Evolutionary conservation across 108 stramenopile genomes (phyloP).

Genomic region (Fragilariopsis cylindrus): DNA sequence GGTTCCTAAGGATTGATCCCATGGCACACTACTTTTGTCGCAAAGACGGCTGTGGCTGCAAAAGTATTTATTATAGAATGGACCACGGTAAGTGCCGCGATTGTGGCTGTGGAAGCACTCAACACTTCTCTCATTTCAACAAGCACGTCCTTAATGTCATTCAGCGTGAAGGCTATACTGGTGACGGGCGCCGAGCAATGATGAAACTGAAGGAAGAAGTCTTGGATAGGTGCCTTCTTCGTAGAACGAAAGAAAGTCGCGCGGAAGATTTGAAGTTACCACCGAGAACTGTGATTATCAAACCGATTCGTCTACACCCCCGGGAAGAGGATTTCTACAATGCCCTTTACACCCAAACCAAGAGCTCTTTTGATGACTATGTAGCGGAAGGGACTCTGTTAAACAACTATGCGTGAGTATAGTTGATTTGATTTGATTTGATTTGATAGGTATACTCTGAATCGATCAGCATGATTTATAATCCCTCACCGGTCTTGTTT

Average conservation of each 20-base stretch:
- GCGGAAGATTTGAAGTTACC: constrained; percentile 97
- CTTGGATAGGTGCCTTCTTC: constrained; percentile 88
- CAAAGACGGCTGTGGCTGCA: constrained; percentile 84
- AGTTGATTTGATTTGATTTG: constrained; percentile 79
- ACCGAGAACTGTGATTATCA: constrained; percentile 80
- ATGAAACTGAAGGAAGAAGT: constrained; percentile 84
- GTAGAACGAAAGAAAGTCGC: constrained; percentile 93
- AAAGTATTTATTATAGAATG: constrained; percentile 93
- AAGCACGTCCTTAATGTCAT: constrained; percentile 95
- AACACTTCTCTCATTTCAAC: constrained; percentile 96
- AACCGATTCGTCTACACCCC: constrained; percentile 83
- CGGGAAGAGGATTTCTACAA: constrained; percentile 98
- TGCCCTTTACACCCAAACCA: constrained; percentile 95
- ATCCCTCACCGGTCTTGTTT: background rate
- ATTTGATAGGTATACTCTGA: background rate
- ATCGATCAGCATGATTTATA: background rate
- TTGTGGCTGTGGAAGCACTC: constrained; percentile 90
- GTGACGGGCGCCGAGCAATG: constrained; percentile 94
- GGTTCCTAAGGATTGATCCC: constrained; percentile 94
- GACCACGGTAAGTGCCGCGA: constrained; percentile 74
- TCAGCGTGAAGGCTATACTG: constrained; percentile 78
- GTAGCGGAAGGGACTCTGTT: constrained; percentile 89
- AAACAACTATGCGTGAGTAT: constrained; percentile 92
- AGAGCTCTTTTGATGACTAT: constrained; percentile 95
- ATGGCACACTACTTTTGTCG: constrained; percentile 97